A percentile compares a stretch with the other conserved stretches of the same genome.
Evolutionary conservation across 2,329 filamentous ascomycete species (phyloP).

Genomic region (Raffaelea arxii): DNA sequence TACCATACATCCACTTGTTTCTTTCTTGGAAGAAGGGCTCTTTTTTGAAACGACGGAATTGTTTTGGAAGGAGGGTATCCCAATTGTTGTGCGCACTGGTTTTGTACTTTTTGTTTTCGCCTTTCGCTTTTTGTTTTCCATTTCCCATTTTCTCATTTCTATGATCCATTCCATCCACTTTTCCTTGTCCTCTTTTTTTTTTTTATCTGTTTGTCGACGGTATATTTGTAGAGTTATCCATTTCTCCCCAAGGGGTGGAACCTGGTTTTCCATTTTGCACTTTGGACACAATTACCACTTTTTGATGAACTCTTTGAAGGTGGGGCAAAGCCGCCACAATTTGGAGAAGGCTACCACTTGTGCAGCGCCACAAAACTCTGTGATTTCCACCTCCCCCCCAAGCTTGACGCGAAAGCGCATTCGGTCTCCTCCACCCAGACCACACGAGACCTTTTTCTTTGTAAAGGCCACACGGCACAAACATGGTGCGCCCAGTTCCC

Average conservation of each 20-base stretch:
- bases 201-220: background rate
- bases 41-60: background rate
- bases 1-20: constrained; percentile 1
- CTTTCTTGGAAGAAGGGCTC: background rate
- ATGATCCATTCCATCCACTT: too few species aligned
- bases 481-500: too few species aligned
- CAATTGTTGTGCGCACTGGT: background rate
- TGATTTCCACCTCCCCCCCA: too few species aligned
- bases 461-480: too few species aligned
- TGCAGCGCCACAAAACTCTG: too few species aligned
- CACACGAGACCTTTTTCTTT: background rate
- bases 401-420: too few species aligned
- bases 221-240: background rate
- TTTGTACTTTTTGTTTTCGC: background rate
- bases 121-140: background rate
- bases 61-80: background rate
- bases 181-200: background rate
- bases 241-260: too few species aligned
- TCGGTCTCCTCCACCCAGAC: background rate
- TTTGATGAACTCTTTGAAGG: too few species aligned
- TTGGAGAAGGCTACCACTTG: too few species aligned
- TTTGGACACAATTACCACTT: constrained; percentile 9
- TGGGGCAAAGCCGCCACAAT: too few species aligned
- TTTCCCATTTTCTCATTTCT: background rate
- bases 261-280: too few species aligned